Percentiles rank a stretch among this genome's conserved stretches.
Evolutionary conservation across 208 protist species (phyloP).

Genomic region (Porcisia hertigi): DNA sequence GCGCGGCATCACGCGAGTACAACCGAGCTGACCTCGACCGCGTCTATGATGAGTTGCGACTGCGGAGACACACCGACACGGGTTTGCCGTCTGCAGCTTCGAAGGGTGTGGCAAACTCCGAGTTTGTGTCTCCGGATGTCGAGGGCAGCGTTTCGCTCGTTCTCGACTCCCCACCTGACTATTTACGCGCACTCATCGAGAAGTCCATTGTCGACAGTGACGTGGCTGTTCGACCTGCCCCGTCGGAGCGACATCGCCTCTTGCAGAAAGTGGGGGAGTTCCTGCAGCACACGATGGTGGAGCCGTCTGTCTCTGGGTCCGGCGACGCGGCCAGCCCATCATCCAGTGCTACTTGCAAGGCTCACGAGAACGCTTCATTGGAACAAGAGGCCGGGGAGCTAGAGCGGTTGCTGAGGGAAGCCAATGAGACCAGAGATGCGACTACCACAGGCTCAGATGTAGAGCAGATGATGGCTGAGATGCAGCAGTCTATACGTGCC

Average conservation of each 20-base stretch:
- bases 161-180: constrained; percentile 28
- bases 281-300: constrained; percentile 22
- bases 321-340: neutral
- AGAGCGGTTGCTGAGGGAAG: constrained; percentile 18
- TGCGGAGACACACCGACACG: neutral
- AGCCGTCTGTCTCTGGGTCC: neutral
- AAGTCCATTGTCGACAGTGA: constrained; percentile 11
- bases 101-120: neutral
- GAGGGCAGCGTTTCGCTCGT: neutral
- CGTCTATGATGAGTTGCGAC: constrained; percentile 2
- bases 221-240: neutral
- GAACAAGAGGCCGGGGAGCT: constrained; percentile 27
- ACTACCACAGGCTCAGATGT: neutral
- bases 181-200: constrained; percentile 28
- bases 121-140: neutral
- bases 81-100: neutral
- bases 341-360: neutral
- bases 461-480: constrained; percentile 23
- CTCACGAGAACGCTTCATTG: constrained; percentile 2
- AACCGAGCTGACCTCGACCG: neutral
- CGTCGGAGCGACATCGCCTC: constrained; percentile 11
- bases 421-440: constrained; percentile 9
- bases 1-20: neutral
- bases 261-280: constrained; percentile 26
- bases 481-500: constrained; percentile 17